phyloP scores from a whole-genome alignment of 2,329 filamentous ascomycete species.

The Pseudopyricularia cyperi region DNA sequence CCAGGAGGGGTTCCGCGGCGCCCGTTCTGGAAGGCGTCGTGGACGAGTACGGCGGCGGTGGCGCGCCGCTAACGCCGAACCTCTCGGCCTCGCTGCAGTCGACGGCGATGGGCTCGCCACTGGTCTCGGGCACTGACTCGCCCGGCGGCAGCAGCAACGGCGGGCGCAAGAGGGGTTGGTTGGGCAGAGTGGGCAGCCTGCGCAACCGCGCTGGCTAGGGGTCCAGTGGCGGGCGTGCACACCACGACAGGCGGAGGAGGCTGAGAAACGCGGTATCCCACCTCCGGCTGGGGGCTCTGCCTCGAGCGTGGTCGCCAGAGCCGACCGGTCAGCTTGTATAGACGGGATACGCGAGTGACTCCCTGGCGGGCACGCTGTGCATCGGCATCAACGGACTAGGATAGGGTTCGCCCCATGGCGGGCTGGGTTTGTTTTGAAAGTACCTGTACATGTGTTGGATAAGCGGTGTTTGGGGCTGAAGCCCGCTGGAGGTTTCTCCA shows the following conservation, averaged over 20 bases:
- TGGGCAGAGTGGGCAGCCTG: conserved; percentile 16
- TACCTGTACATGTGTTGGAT: too few species aligned
- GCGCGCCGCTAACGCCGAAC: not conserved
- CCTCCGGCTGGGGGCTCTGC: not conserved
- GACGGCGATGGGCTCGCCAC: not conserved
- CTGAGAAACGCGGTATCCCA: not conserved
- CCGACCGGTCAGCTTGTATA: not conserved
- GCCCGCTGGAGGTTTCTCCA: too few species aligned
- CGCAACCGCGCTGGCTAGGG: conserved; percentile 14
- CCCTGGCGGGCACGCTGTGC: too few species aligned
- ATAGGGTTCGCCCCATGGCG: too few species aligned
- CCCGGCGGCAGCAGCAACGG: conserved; percentile 4
- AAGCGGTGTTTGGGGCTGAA: too few species aligned
- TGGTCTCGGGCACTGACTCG: not conserved
- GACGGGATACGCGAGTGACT: not conserved
- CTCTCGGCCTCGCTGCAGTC: not conserved
- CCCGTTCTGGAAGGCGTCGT: not conserved
- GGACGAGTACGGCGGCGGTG: not conserved
- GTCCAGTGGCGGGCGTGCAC: not conserved
- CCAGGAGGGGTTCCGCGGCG: not conserved
- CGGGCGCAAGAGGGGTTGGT: conserved; percentile 15
- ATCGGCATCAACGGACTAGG: too few species aligned
- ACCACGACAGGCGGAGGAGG: not conserved
- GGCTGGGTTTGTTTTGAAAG: too few species aligned
- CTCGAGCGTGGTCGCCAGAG: not conserved